phyloP scores from a whole-genome alignment of 805 yeast species.

The Nakazawaea molendinolei region DNA sequence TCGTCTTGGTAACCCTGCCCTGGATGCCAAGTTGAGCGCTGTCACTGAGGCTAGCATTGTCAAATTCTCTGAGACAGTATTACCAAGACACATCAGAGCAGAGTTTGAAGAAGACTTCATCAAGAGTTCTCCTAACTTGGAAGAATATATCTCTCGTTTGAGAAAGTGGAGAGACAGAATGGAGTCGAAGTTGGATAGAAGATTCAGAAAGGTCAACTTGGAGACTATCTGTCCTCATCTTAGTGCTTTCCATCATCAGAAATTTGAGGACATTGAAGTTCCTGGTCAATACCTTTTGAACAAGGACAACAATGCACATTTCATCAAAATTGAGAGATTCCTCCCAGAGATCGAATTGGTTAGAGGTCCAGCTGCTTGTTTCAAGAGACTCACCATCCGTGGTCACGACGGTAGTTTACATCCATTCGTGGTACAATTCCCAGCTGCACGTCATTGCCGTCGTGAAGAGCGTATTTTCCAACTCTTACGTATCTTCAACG shows the following conservation, averaged over 20 bases:
- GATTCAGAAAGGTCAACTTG: slow-evolving; percentile 70
- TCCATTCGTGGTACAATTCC: slow-evolving; percentile 93
- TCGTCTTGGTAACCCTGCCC: slow-evolving; percentile 79
- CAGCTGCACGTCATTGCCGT: slow-evolving; percentile 95
- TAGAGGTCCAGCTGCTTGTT: slow-evolving; percentile 86
- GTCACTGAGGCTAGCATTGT: slow-evolving; percentile 85
- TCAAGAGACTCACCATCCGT: slow-evolving; percentile 79
- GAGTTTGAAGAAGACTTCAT: slow-evolving; percentile 92
- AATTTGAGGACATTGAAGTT: slow-evolving; percentile 93
- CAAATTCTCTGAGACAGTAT: slow-evolving; percentile 85
- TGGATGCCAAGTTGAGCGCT: slow-evolving; percentile 82
- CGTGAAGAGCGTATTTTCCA: slow-evolving; percentile 94
- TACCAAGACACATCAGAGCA: slow-evolving; percentile 81
- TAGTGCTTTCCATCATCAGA: slow-evolving; percentile 96
- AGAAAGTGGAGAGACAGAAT: slow-evolving; percentile 90
- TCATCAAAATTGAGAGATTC: slow-evolving; percentile 88
- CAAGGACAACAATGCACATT: slow-evolving; percentile 84
- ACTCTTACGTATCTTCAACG: slow-evolving; percentile 82
- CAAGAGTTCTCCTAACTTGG: slow-evolving; percentile 78
- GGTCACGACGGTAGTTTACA: slow-evolving; percentile 92
- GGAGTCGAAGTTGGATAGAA: slow-evolving; percentile 85
- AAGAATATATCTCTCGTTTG: slow-evolving; percentile 74
- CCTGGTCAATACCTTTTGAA: slow-evolving; percentile 94
- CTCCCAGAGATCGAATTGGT: slow-evolving; percentile 82
- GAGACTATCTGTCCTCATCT: slow-evolving; percentile 92